A percentile compares a stretch with the other conserved stretches of the same genome.
Conservation (phyloP, 2,329 filamentous ascomycete genomes). For the Aspergillus sp. region DNA sequence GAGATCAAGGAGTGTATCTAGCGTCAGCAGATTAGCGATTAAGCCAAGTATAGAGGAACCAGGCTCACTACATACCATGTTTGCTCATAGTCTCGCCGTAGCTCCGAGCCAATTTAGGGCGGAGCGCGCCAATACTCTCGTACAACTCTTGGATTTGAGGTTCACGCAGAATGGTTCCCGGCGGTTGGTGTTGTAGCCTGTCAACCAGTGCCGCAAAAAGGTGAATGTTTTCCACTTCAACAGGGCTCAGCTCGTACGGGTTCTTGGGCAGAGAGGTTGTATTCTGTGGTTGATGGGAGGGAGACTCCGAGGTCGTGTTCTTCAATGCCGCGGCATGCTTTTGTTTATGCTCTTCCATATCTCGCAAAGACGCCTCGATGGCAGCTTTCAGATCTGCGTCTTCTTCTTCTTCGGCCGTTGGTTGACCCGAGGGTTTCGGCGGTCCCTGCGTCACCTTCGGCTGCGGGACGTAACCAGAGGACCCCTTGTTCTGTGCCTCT, state of each 20-base stretch:
- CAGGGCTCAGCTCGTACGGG: constrained; percentile 88
- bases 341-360: constrained; percentile 98
- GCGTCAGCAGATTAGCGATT: constrained; percentile 16
- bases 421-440: constrained; percentile 44
- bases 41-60: background rate
- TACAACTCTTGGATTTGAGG: constrained; percentile 98
- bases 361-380: constrained; percentile 88
- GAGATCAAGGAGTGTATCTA: constrained; percentile 88
- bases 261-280: constrained; percentile 68
- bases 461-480: constrained; percentile 70
- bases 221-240: constrained; percentile 97
- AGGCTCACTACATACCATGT: constrained; percentile 65
- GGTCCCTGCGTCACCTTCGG: constrained; percentile 43
- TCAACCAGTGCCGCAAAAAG: constrained; percentile 93
- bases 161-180: constrained; percentile 92
- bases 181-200: constrained; percentile 88
- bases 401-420: constrained; percentile 68
- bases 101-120: constrained; percentile 89
- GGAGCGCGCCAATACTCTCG: constrained; percentile 89
- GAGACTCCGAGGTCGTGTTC: constrained; percentile 62
- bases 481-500: constrained; percentile 74
- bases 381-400: constrained; percentile 92
- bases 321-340: constrained; percentile 81
- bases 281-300: constrained; percentile 50
- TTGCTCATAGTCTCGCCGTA: constrained; percentile 99